Evolutionary conservation across 768 basidiomycete genomes (phyloP).

Genomic region (Kwoniella dejecticola): DNA sequence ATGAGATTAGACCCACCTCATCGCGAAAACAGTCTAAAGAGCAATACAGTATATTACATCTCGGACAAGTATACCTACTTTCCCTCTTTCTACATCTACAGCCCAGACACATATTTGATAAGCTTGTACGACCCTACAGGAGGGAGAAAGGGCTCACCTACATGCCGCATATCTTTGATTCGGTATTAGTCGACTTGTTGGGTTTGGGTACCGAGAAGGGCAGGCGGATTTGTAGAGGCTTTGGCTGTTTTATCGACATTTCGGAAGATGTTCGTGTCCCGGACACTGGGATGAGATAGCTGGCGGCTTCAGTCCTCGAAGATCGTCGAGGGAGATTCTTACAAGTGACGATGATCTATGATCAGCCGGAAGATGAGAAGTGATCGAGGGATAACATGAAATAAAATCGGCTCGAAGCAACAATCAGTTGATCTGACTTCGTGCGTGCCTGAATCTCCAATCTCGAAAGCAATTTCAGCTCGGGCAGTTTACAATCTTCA

Average conservation of each 20-base stretch:
- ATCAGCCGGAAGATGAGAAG: no score
- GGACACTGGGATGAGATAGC: no score
- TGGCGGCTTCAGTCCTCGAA: no score
- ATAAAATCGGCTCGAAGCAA: no score
- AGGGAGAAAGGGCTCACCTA: slow-evolving; percentile 25
- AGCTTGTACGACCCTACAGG: not conserved
- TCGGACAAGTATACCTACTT: slow-evolving; percentile 47
- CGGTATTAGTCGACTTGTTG: slow-evolving; percentile 17
- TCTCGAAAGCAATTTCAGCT: no score
- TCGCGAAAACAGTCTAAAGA: slow-evolving; percentile 38
- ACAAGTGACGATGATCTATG: no score
- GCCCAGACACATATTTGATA: not conserved
- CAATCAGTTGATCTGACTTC: no score
- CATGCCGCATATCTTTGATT: slow-evolving; percentile 43
- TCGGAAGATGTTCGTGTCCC: not conserved
- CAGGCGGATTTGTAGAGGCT: slow-evolving; percentile 40
- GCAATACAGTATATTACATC: slow-evolving; percentile 48
- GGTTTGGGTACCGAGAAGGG: slow-evolving; percentile 47
- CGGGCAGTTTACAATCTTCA: no score
- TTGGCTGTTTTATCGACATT: slow-evolving; percentile 41
- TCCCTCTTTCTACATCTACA: slow-evolving; percentile 46
- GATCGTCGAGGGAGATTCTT: no score
- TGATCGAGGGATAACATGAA: no score
- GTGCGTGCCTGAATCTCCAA: no score
- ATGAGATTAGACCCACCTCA: slow-evolving; percentile 30